A percentile compares a stretch with the other conserved stretches of the same genome.
phyloP scores from a whole-genome alignment of 768 basidiomycete species.

The Amanita thiersii region DNA sequence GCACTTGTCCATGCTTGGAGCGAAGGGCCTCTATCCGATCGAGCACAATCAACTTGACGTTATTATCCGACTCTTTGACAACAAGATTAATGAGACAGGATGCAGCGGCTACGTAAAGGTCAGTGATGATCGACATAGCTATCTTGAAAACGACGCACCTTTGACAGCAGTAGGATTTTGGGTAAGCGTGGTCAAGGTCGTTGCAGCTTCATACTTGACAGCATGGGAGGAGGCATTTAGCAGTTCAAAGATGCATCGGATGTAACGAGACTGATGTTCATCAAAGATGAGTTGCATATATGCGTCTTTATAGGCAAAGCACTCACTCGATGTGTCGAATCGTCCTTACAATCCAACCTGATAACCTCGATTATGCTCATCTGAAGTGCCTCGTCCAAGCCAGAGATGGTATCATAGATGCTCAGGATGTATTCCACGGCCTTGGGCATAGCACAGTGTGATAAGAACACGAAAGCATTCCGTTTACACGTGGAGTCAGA shows the following conservation, averaged over 20 bases:
- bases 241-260: conserved; percentile 88
- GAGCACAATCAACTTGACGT: conserved; percentile 95
- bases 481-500: conserved; percentile 94
- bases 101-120: conserved; percentile 61
- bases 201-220: conserved; percentile 97
- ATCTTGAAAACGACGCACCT: conserved; percentile 40
- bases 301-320: not conserved
- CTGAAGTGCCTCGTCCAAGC: conserved; percentile 88
- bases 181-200: conserved; percentile 86
- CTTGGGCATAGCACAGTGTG: conserved; percentile 77
- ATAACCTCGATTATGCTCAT: conserved; percentile 95
- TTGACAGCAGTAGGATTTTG: conserved; percentile 96
- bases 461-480: conserved; percentile 94
- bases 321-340: conserved; percentile 75
- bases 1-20: conserved; percentile 77
- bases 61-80: conserved; percentile 96
- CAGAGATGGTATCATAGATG: conserved; percentile 75
- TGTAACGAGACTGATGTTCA: conserved; percentile 76
- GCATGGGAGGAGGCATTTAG: conserved; percentile 85
- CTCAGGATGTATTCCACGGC: conserved; percentile 88
- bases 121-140: not conserved
- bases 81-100: conserved; percentile 82
- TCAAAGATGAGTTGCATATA: conserved; percentile 8
- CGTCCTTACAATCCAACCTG: conserved; percentile 78
- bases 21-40: conserved; percentile 82